Evolutionary conservation across 192 early-diverging fungal genomes (phyloP).

Genomic region (Dimargaris xerosporica): DNA sequence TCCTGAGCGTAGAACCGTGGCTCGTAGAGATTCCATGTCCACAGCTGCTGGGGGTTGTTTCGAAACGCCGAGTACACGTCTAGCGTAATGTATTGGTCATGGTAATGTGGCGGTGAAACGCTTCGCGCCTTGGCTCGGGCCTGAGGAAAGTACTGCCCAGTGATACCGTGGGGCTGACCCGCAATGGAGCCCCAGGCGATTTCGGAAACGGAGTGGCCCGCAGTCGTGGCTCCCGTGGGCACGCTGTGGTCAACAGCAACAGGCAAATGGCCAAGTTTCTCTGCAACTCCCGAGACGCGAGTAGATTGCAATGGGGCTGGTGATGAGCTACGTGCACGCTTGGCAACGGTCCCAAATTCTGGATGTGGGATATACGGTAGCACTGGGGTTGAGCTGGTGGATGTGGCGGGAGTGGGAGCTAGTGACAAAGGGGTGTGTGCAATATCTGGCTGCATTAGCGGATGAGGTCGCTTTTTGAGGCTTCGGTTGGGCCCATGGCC

Average conservation of each 20-base stretch:
- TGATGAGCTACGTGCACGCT: background rate
- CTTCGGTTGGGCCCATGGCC: background rate
- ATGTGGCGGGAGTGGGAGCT: no score
- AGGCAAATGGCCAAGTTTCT: background rate
- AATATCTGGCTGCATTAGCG: background rate
- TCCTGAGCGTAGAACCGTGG: background rate
- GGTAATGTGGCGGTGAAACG: background rate
- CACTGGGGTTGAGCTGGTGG: no score
- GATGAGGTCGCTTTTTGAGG: background rate
- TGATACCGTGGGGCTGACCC: background rate
- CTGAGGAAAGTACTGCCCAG: background rate
- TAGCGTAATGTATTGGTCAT: background rate
- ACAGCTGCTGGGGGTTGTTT: slow-evolving; percentile 1
- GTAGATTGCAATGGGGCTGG: background rate
- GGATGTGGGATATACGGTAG: no score
- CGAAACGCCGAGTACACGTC: slow-evolving; percentile 10
- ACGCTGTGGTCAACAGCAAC: background rate
- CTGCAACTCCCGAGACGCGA: background rate
- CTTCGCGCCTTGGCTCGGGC: background rate
- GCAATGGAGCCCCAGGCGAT: background rate
- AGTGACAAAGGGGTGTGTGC: no score
- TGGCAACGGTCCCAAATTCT: no score
- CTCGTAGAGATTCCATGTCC: background rate
- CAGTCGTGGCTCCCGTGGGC: background rate
- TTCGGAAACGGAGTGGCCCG: background rate